phyloP scores from a whole-genome alignment of 352 stramenopile genomes.

The Phytopythium litorale region DNA sequence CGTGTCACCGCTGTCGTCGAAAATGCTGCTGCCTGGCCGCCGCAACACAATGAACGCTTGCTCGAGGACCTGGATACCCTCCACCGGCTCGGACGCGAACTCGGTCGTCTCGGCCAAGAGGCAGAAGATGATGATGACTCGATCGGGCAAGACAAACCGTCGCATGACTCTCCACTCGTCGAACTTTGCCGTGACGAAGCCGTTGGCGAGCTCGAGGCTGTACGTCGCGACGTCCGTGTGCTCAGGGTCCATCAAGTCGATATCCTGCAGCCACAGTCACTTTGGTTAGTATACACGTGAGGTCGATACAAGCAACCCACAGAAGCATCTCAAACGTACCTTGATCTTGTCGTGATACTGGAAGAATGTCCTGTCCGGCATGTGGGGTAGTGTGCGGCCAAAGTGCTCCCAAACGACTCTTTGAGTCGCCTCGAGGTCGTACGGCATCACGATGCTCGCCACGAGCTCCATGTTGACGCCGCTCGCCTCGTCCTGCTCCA shows the following conservation, averaged over 20 bases:
- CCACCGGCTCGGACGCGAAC: slow-evolving; percentile 1
- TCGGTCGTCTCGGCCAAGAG: slow-evolving; percentile 1
- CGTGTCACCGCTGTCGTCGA: not conserved
- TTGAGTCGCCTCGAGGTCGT: slow-evolving; percentile 12
- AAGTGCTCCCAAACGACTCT: slow-evolving; percentile 22
- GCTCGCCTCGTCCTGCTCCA: slow-evolving; percentile 11
- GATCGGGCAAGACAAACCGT: not conserved
- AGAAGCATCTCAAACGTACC: slow-evolving; percentile 33
- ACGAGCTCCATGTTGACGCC: slow-evolving; percentile 22
- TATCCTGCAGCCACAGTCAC: not conserved
- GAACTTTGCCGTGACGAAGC: slow-evolving; percentile 1
- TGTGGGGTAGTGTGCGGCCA: not conserved
- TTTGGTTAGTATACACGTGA: not conserved
- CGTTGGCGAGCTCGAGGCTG: slow-evolving; percentile 1
- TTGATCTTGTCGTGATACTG: slow-evolving; percentile 48
- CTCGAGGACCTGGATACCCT: slow-evolving; percentile 4
- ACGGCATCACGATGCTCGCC: slow-evolving; percentile 22
- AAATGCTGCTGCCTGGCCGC: not conserved
- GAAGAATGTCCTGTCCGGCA: slow-evolving; percentile 11
- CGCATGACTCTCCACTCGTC: slow-evolving; percentile 1
- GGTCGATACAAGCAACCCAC: slow-evolving; percentile 28
- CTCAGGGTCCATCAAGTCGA: not conserved
- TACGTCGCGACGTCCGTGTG: not conserved
- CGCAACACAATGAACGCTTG: slow-evolving; percentile 5
- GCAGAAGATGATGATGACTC: slow-evolving; percentile 4